Conservation (phyloP, 2,329 filamentous ascomycete genomes). For the Alternaria gansuensis region DNA sequence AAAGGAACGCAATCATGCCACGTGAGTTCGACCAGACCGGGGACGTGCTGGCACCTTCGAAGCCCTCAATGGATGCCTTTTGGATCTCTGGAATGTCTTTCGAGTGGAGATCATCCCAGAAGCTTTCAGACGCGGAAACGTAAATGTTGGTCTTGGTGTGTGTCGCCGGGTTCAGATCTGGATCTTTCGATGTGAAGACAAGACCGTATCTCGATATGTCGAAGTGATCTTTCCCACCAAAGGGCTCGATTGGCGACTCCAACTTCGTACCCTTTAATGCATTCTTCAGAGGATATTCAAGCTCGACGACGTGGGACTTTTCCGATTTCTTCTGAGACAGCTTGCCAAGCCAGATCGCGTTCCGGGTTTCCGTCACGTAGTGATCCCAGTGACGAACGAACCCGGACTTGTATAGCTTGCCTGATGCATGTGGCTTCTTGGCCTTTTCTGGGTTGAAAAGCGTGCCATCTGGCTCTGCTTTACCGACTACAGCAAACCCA, state of each 20-base stretch:
- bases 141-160: conserved; percentile 87
- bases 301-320: conserved; percentile 2
- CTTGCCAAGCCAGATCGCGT: conserved; percentile 76
- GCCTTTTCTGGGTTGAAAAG: conserved; percentile 72
- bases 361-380: conserved; percentile 74
- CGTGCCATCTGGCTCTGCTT: conserved; percentile 72
- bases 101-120: conserved; percentile 49
- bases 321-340: conserved; percentile 51
- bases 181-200: conserved; percentile 79
- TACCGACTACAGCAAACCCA: conserved; percentile 63
- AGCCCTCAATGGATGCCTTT: conserved; percentile 66
- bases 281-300: conserved; percentile 63
- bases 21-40: conserved; percentile 81
- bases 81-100: conserved; percentile 51
- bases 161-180: conserved; percentile 72
- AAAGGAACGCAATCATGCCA: conserved; percentile 74
- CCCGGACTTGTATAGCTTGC: conserved; percentile 75
- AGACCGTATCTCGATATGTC: conserved; percentile 73
- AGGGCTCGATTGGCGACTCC: conserved; percentile 76
- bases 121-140: conserved; percentile 68
- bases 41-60: conserved; percentile 69
- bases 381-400: conserved; percentile 86
- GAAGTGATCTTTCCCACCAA: conserved; percentile 82
- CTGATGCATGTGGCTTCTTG: conserved; percentile 68
- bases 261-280: conserved; percentile 67